These are phyloP conservation scores for Geranomyces michiganensis DNA, from an alignment of 192 early-diverging fungal genomes.

Conservation along the genomic window DNA sequence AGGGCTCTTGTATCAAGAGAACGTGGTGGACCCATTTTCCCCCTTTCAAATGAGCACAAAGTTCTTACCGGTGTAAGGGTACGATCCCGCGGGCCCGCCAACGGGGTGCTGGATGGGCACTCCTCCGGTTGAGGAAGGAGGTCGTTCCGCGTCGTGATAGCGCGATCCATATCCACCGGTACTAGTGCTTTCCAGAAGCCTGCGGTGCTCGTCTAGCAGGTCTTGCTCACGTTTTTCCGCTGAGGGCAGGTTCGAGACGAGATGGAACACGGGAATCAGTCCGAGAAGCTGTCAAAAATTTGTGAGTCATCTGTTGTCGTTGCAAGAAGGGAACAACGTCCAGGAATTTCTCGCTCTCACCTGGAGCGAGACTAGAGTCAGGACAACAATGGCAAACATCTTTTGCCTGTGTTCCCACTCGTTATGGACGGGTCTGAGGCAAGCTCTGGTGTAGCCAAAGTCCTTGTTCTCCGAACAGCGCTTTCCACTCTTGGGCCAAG, in stretches of 20 bases:
- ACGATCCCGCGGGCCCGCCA: conserved; percentile 31
- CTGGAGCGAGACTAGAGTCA: conserved; percentile 17
- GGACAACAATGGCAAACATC: conserved; percentile 18
- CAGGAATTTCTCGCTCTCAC: no score
- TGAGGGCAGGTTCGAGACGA: conserved; percentile 19
- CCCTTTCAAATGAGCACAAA: no score
- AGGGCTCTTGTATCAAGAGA: no score
- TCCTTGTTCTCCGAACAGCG: conserved; percentile 20
- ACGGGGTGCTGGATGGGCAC: conserved; percentile 27
- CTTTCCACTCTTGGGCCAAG: conserved; percentile 23
- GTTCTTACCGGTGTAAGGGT: not conserved
- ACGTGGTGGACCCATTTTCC: no score
- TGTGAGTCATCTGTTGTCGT: not conserved
- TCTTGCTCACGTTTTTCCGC: conserved; percentile 16
- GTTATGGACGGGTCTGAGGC: conserved; percentile 18
- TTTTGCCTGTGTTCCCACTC: conserved; percentile 41
- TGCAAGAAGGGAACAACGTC: no score
- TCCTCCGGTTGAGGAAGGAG: not conserved
- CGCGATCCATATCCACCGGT: conserved; percentile 12
- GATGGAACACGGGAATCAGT: conserved; percentile 30
- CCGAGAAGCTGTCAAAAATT: conserved; percentile 21
- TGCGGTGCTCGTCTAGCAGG: conserved; percentile 29
- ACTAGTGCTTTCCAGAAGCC: conserved; percentile 7
- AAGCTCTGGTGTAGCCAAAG: conserved; percentile 40
- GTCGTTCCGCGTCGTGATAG: not conserved